Percentiles rank a stretch among this genome's conserved stretches.
Conservation (phyloP, 2,329 filamentous ascomycete genomes). For the Paraphaeosphaeria sporulosa region DNA sequence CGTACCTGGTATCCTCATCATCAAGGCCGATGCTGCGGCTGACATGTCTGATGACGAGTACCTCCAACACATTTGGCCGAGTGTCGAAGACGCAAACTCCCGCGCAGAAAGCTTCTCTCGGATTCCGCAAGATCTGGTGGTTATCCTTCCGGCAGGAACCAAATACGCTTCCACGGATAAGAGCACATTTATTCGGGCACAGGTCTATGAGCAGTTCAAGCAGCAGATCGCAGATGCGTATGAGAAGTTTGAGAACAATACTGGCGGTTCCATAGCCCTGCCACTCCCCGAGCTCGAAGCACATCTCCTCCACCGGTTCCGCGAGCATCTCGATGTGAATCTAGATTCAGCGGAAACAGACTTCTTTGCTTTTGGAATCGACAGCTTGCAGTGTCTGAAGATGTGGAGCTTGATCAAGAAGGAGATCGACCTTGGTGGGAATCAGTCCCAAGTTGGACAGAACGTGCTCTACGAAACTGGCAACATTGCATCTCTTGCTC, state of each 20-base stretch:
- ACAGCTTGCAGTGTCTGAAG: conserved; percentile 66
- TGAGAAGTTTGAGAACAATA: conserved; percentile 29
- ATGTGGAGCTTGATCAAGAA: conserved; percentile 62
- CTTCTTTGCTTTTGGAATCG: conserved; percentile 66
- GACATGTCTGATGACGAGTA: conserved; percentile 55
- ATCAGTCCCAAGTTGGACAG: conserved; percentile 54
- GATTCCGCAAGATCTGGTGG: conserved; percentile 62
- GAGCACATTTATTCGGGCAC: conserved; percentile 63
- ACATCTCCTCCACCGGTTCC: conserved; percentile 31
- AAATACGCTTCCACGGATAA: conserved; percentile 64
- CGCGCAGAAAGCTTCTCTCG: conserved; percentile 60
- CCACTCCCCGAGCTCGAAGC: conserved; percentile 42
- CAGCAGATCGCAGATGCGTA: conserved; percentile 59
- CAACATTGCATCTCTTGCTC: conserved; percentile 56
- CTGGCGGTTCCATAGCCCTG: conserved; percentile 31
- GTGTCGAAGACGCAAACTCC: conserved; percentile 60
- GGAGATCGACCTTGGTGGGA: conserved; percentile 58
- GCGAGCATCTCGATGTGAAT: conserved; percentile 29
- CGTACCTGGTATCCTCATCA: conserved; percentile 62
- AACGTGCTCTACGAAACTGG: conserved; percentile 68
- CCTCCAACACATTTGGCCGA: conserved; percentile 58
- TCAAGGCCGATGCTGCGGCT: conserved; percentile 57
- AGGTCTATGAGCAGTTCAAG: conserved; percentile 59
- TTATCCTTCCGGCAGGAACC: conserved; percentile 55
- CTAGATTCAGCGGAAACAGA: conserved; percentile 54